Base-by-base conservation (phyloP, 2,329 filamentous ascomycete genomes). In the Alternaria sp. region DNA sequence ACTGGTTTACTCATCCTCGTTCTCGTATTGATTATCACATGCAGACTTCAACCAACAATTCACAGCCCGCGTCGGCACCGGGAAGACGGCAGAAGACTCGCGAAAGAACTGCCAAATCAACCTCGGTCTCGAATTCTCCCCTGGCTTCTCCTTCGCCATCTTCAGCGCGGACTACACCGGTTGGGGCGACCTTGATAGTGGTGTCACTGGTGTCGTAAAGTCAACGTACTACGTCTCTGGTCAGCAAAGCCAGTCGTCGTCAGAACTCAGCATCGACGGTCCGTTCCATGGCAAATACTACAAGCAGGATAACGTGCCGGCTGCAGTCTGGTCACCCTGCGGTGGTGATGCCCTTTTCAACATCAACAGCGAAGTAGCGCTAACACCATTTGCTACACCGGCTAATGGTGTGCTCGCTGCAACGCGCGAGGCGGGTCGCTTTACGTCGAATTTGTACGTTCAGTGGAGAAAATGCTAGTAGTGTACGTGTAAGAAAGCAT, bases 231-330 rank as follows among this genome's bases (percentile, higher is more conserved):
- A 79, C 58, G 77, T 80, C 65, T 76, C 75, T 1, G 77, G 77
- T 3, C 46, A 72, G 38, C 62, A 60, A n/a, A 67, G 66, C 12
- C 71, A 78, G 65, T 73, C 58, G 9, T 67, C 70, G 5, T 54
- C 66, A 3, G 56, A 60, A 1, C 57, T 71, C 8, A 41, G 32
- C 30, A 46, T 84, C 71, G 67, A 68, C 5, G 83, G 83, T 18
- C 83, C 82, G 16, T 78, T 71, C 54, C 73, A 74, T 38, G 77
- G 69, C n/a, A 66, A 80, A 65, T 86, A 84, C 74, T 71, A 72
- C 63, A 81, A 82, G 73, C 79, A 79, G 49, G 83, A 85, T 65
- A 69, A 77, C 10, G 63, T 77, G 7, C 53, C 65, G 4, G 28
- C 73, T 5, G 57, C 65, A 7, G 61, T 72, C 18, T 78, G 75